phyloP scores from a whole-genome alignment of 345 rosid species.

The Boechera retrofracta region DNA sequence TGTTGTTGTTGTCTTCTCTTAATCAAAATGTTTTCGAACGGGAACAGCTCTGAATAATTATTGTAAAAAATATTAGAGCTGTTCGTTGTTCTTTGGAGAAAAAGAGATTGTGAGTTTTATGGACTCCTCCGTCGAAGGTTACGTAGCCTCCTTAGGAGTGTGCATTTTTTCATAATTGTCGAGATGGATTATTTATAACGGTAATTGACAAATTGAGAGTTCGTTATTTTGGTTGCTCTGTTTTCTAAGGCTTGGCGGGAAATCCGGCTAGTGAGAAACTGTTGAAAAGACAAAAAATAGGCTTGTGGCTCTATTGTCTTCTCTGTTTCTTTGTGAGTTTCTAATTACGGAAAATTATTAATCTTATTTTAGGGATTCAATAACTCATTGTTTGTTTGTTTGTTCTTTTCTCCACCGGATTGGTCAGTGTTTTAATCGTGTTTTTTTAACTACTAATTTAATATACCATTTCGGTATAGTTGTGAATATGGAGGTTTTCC shows the following conservation, averaged over 20 bases:
- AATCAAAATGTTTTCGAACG: constrained; percentile 37
- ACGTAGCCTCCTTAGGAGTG: constrained; percentile 38
- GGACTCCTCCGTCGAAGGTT: constrained; percentile 46
- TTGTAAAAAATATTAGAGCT: constrained; percentile 7
- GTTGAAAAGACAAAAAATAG: constrained; percentile 40
- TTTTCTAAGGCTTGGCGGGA: constrained; percentile 40
- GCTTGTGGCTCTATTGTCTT: constrained; percentile 36
- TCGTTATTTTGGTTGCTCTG: constrained; percentile 42
- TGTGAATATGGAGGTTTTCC: not conserved
- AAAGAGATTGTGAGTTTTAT: constrained; percentile 27
- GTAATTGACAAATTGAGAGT: constrained; percentile 31
- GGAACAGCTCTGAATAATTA: constrained; percentile 40
- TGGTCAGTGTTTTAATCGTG: constrained; percentile 35
- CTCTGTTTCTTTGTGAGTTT: constrained; percentile 35
- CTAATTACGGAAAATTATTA: constrained; percentile 25
- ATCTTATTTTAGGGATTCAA: constrained; percentile 36
- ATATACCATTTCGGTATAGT: constrained; percentile 5
- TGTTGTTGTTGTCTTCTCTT: not conserved
- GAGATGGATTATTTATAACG: constrained; percentile 37
- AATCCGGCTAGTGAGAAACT: constrained; percentile 31
- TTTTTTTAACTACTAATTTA: constrained; percentile 8
- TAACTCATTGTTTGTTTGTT: constrained; percentile 22
- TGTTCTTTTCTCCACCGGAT: constrained; percentile 18
- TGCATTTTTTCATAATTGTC: constrained; percentile 12
- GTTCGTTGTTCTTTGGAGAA: constrained; percentile 37